A percentile compares a stretch with the other conserved stretches of the same genome.
Evolutionary conservation across 371 early-diverging fungal genomes (phyloP).

Genomic region (Entomophthora muscae): DNA sequence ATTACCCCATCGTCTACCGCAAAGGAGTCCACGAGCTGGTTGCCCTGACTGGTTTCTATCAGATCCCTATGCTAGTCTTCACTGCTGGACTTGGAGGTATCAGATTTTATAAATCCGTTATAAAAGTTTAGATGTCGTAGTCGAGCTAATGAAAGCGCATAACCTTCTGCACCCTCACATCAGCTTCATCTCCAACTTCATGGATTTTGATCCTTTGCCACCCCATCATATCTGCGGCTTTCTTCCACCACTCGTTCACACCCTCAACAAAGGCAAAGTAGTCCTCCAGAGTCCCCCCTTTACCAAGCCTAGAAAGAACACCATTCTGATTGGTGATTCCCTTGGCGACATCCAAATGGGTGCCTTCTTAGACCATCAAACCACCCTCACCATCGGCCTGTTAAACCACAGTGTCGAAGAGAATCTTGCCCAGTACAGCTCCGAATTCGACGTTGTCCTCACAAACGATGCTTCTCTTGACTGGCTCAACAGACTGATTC

Average conservation of each 20-base stretch:
- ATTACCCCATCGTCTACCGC: neutral
- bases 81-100: neutral
- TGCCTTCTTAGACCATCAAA: conserved; percentile 30
- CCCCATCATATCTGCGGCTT: neutral
- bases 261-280: neutral
- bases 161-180: neutral
- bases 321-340: conserved; percentile 55
- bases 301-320: conserved; percentile 22
- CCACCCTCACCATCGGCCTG: conserved; percentile 44
- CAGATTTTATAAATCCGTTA: neutral
- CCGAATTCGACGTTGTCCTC: conserved; percentile 51
- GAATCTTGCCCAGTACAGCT: conserved; percentile 24
- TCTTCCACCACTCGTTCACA: neutral
- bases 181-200: neutral
- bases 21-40: neutral
- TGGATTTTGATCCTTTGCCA: neutral
- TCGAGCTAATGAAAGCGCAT: neutral
- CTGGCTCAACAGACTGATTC: conserved; percentile 16
- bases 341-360: conserved; percentile 57
- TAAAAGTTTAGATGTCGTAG: neutral
- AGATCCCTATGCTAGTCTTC: neutral
- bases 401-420: conserved; percentile 41
- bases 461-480: conserved; percentile 33
- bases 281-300: conserved; percentile 20
- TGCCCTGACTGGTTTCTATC: neutral